A percentile compares a stretch with the other conserved stretches of the same genome.
Evolutionary conservation across 2,329 filamentous ascomycete genomes (phyloP).

Genomic region (Fusarium agapanthi): DNA sequence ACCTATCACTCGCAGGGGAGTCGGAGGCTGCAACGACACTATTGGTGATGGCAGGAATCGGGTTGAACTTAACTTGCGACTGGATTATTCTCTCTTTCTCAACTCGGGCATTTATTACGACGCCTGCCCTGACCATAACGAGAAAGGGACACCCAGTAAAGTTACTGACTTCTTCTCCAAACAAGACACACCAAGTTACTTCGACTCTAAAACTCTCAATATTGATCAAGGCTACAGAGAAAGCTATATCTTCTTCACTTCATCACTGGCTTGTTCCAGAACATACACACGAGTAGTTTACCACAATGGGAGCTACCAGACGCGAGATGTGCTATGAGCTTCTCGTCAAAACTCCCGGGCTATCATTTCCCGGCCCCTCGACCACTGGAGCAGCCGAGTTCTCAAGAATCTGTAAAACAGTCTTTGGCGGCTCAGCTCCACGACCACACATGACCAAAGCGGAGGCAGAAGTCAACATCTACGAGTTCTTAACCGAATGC

Average conservation of each 20-base stretch:
- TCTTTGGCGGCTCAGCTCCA: neutral
- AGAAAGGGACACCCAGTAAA: too few relatives aligned
- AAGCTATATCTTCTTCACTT: neutral
- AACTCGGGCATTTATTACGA: neutral
- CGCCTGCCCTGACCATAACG: neutral
- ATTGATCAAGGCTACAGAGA: neutral
- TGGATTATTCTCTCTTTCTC: neutral
- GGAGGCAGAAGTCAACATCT: neutral
- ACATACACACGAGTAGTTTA: neutral
- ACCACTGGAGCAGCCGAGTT: too few relatives aligned
- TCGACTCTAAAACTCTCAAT: neutral
- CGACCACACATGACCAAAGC: neutral
- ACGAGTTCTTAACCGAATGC: neutral
- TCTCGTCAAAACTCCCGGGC: neutral
- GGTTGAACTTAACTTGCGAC: neutral
- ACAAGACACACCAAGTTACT: neutral
- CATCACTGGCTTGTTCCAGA: neutral
- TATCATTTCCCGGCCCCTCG: neutral
- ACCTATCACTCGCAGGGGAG: neutral
- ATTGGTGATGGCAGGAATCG: neutral
- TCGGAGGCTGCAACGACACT: neutral
- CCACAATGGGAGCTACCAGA: neutral
- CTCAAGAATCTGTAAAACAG: neutral
- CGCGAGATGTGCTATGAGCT: too few relatives aligned
- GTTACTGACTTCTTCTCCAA: neutral